Base-by-base conservation (phyloP, 140 eudicot species). In the Stevia rebaudiana region DNA sequence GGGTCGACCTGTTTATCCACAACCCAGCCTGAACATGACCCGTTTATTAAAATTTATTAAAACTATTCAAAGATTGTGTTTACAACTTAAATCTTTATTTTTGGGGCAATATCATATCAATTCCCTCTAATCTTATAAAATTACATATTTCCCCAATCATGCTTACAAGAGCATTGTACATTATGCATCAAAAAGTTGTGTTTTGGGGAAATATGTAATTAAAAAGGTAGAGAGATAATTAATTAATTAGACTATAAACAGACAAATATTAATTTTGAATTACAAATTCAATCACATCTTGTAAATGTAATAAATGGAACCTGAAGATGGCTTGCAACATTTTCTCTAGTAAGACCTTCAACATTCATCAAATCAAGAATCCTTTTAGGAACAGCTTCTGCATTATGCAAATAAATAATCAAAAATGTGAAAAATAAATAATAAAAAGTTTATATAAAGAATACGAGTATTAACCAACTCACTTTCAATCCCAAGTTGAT, bases 271-370 rank as follows among this genome's bases (percentile, higher is more conserved):
- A 50, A 8, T 21, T 3, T 21, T 18, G 23, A 46, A 46, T 15
- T 18, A 16, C 2, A 5, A 46, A 46, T 46, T 6, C 23, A 3
- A 61, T 18, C 24, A 3, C 36, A 6, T 16, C 7, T 23, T 35
- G 55, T 24, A 71, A 50, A 64, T 51, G 44, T 19, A 61, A 56
- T 56, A 21, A 68, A 58, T 44, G 4, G 53, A 79, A 64, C 98
- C 96, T 87, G 98, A 11, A 91, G 83, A 81, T 91, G 98, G 84
- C 98, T 91, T 15, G 98, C 98, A 31, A 91, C 98, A 15, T 91
- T 87, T 72, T 91, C 98, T 52, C 98, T 77, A 1, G 98, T 91
- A 37, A 91, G 96, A 70, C 98, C 96, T 62, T 91, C 98, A n/a
- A 87, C 98, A 13, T 88, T 83, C 96, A 91, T 91, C 75, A 91